These are phyloP conservation scores for Podospora appendiculata DNA, from an alignment of 495 filamentous ascomycete species.

Conservation along the genomic window DNA sequence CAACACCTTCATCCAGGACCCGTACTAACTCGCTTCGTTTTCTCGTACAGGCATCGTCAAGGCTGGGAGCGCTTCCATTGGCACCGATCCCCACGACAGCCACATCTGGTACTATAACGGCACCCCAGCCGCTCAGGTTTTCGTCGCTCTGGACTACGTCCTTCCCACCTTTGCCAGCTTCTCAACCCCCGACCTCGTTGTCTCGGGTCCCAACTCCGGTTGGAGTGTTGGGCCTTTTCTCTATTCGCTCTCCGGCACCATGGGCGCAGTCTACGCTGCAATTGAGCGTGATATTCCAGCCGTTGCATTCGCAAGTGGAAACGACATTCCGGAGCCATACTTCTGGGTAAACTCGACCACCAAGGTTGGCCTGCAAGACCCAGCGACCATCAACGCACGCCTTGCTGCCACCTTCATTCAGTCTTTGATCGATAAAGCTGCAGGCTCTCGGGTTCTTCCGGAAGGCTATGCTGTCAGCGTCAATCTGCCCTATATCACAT, in stretches of 20 bases:
- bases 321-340: conserved; percentile 12
- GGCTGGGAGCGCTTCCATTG: conserved; percentile 17
- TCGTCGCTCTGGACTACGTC: conserved; percentile 42
- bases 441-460: conserved; percentile 22
- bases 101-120: conserved; percentile 44
- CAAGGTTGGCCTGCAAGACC: conserved; percentile 12
- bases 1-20: no score
- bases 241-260: conserved; percentile 28
- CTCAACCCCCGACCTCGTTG: conserved; percentile 27
- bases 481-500: conserved; percentile 27
- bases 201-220: conserved; percentile 36
- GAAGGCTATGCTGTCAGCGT: conserved; percentile 32
- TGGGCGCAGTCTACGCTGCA: conserved; percentile 31
- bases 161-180: conserved; percentile 36
- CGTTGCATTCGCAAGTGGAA: conserved; percentile 27
- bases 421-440: conserved; percentile 21
- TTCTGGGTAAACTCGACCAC: conserved; percentile 19
- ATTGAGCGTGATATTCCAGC: conserved; percentile 30
- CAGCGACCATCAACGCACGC: conserved; percentile 25
- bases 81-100: conserved; percentile 29
- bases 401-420: conserved; percentile 26
- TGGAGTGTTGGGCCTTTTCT: conserved; percentile 29
- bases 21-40: conserved; percentile 2
- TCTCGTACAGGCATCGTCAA: conserved; percentile 23
- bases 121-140: conserved; percentile 29